Base-by-base conservation (phyloP, 2,329 filamentous ascomycete species). In the Aspergillus sergii region DNA sequence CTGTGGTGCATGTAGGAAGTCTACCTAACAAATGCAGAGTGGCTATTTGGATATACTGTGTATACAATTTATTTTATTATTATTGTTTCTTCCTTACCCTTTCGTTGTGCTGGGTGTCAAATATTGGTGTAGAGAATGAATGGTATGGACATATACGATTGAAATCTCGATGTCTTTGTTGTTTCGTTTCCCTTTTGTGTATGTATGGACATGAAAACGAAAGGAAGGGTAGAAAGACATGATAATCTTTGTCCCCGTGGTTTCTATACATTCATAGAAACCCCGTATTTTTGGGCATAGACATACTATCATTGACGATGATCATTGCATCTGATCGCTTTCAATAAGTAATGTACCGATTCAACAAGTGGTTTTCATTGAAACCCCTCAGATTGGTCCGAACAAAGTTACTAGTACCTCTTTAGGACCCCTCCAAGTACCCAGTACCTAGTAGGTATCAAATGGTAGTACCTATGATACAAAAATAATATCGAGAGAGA, bases 381-480 rank as follows among this genome's bases (percentile, higher is more conserved):
- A 54, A 59, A 57, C 57, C 43, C 48, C 23, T 48, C 54, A 65
- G 60, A 63, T 65, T 65, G 60, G 60, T 57, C 45, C 53, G 30
- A 32, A 30, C 32, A 21, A 21, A 34, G 48, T 51, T 10, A 34
- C 48, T 32, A 51, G 48, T 51, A 32, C 26, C 14, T 19, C 21
- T 32, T 32, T 51, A 34, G 16, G 19, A 48, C 16, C 48, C 11
- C 26, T 32, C 19, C 28, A 34, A 32, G 14, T 16, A 11, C 8
- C 46, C 23, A 50, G 14, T 19, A 28, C 16, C 19, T 14, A 50
- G 16, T 50, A 30, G 12, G 45, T 48, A 48, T 26, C 21, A 26
- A 26, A 14, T 16, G 45, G 3, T 48, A 14, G 45, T 23, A 26
- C 23, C 23, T 26, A 23, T 48, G 23, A 28, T 16, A 28, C 21